Percentiles rank a stretch among this genome's conserved stretches.
Conservation (phyloP, 805 yeast genomes). For the Cyberlindnera xishuangbannaensis region DNA sequence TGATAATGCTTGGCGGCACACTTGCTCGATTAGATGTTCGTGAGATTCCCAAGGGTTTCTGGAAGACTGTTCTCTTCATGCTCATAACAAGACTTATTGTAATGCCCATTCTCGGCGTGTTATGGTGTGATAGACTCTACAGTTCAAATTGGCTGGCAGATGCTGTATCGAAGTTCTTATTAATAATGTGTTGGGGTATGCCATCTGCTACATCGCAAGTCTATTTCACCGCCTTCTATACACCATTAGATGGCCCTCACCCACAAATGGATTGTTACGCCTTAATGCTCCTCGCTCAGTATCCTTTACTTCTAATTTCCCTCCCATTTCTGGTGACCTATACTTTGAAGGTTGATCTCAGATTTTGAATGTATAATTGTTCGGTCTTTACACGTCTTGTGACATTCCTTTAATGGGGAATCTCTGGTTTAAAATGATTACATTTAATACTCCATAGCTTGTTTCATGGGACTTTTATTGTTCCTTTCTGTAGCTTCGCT, state of each 20-base stretch:
- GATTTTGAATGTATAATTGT: too few species aligned
- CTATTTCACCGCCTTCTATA: slow-evolving; percentile 82
- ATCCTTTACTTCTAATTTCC: slow-evolving; percentile 58
- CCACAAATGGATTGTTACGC: slow-evolving; percentile 81
- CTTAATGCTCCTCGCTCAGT: slow-evolving; percentile 66
- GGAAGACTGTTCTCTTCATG: slow-evolving; percentile 57
- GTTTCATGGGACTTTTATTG: too few species aligned
- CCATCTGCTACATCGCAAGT: slow-evolving; percentile 89
- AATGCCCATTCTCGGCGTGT: slow-evolving; percentile 74
- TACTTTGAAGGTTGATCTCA: slow-evolving; percentile 15
- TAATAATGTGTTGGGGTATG: slow-evolving; percentile 67
- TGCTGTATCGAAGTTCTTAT: slow-evolving; percentile 60
- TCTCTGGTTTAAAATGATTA: too few species aligned
- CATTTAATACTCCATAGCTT: too few species aligned
- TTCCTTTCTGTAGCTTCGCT: too few species aligned
- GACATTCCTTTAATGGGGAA: too few species aligned
- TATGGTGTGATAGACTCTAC: slow-evolving; percentile 56
- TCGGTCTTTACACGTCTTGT: too few species aligned
- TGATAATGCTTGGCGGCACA: slow-evolving; percentile 80
- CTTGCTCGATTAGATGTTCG: slow-evolving; percentile 65
- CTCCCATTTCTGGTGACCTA: slow-evolving; percentile 54
- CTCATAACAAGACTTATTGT: slow-evolving; percentile 55
- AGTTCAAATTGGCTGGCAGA: slow-evolving; percentile 58
- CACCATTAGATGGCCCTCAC: slow-evolving; percentile 53
- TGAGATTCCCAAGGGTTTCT: slow-evolving; percentile 61